Evolutionary conservation across 1,139 yeast genomes (phyloP).

Genomic region (Sugiyamaella castrensis): DNA sequence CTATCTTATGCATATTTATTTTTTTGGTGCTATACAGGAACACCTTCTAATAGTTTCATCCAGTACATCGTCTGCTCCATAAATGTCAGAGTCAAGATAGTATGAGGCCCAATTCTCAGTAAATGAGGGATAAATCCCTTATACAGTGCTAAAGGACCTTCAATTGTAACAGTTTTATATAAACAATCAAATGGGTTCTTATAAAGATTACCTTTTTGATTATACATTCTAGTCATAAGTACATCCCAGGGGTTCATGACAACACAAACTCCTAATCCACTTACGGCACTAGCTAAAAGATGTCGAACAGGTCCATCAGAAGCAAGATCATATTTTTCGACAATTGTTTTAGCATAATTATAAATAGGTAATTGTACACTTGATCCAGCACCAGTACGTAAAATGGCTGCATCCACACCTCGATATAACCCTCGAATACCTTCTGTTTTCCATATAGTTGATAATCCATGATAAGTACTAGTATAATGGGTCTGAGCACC

Average conservation of each 20-base stretch:
- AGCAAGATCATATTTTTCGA: conserved; percentile 49
- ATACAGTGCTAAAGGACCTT: conserved; percentile 85
- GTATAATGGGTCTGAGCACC: conserved; percentile 92
- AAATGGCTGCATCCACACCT: conserved; percentile 91
- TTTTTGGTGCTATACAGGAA: conserved; percentile 27
- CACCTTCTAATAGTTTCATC: conserved; percentile 41
- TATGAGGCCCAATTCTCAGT: conserved; percentile 91
- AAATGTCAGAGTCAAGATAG: conserved; percentile 82
- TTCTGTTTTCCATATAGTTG: conserved; percentile 57
- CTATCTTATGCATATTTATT: neutral
- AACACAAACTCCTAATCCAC: conserved; percentile 90
- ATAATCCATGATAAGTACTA: conserved; percentile 65
- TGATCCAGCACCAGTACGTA: conserved; percentile 95
- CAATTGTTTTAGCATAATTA: conserved; percentile 65
- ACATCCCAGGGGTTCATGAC: conserved; percentile 99
- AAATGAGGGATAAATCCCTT: conserved; percentile 95
- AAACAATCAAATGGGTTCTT: conserved; percentile 87
- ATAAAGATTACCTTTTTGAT: conserved; percentile 86
- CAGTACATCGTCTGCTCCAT: conserved; percentile 91
- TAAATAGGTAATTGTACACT: conserved; percentile 94
- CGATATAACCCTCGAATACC: conserved; percentile 79
- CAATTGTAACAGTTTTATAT: conserved; percentile 71
- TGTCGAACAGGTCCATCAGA: conserved; percentile 70
- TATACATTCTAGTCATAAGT: conserved; percentile 86
- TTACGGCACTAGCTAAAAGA: conserved; percentile 67